phyloP scores from a whole-genome alignment of 164 flowering plant species.

The Annona cherimola region DNA sequence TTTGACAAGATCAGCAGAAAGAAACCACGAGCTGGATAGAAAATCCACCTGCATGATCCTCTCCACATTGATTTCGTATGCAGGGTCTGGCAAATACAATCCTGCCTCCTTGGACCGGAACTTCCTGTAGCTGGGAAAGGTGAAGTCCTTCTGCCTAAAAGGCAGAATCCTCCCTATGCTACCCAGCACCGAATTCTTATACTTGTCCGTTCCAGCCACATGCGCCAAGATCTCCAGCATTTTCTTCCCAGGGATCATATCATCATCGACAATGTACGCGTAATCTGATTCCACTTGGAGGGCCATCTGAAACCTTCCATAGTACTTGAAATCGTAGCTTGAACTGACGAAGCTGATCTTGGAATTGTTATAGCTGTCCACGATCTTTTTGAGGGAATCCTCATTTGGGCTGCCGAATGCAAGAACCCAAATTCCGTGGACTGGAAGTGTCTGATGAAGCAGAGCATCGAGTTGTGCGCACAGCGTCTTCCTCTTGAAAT shows the following conservation, averaged over 20 bases:
- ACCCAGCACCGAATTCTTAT: conserved; percentile 82
- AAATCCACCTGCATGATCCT: conserved; percentile 92
- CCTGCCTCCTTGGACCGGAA: conserved; percentile 95
- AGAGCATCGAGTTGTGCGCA: conserved; percentile 87
- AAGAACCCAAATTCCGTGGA: conserved; percentile 90
- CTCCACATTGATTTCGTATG: conserved; percentile 80
- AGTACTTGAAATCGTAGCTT: conserved; percentile 90
- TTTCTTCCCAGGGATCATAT: conserved; percentile 91
- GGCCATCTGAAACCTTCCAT: conserved; percentile 97
- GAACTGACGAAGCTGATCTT: conserved; percentile 88
- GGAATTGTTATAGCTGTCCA: conserved; percentile 73
- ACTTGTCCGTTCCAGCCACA: conserved; percentile 91
- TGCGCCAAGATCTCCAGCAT: conserved; percentile 92
- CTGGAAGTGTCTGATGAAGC: conserved; percentile 78
- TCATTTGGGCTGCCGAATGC: conserved; percentile 95
- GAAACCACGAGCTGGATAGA: conserved; percentile 94
- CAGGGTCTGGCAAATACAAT: conserved; percentile 96
- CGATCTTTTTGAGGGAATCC: conserved; percentile 55
- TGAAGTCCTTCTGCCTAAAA: conserved; percentile 83
- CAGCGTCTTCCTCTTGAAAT: conserved; percentile 91
- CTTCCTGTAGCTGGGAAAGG: conserved; percentile 92
- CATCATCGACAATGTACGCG: conserved; percentile 88
- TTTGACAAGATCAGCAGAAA: conserved; percentile 89
- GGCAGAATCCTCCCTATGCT: conserved; percentile 97
- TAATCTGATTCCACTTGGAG: conserved; percentile 86